Evolutionary conservation across 345 rosid genomes (phyloP), one percentile per base, ranked within the genome.

Genomic region (Rubroshorea leprosula): DNA sequence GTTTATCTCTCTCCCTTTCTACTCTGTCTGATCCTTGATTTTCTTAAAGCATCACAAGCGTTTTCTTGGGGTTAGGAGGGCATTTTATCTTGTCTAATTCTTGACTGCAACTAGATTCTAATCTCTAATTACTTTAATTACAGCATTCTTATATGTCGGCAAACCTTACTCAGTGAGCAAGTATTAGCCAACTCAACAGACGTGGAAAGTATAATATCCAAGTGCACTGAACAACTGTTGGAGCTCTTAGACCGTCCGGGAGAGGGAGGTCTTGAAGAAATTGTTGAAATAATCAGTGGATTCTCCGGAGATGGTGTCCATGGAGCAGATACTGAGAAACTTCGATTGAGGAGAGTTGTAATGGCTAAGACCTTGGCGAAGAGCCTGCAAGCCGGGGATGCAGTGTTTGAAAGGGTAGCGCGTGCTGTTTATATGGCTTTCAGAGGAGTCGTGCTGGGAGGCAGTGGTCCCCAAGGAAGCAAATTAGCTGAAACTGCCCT

Each of bases 91-190:
- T 26, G 6, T 6, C 14, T 5, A 9, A 0, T 16, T 29, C 17
- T 23, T 25, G 23, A 17, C 6, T 16, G 18, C 8, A 20, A 12
- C 12, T 44, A 23, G 8, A 3, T 12, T 10, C 54, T n/a, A n/a
- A n/a, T n/a, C n/a, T 58, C 20, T 59, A 51, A 31, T 29, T 18
- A 51, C 44, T 24, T 49, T 26, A 17, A 25, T 38, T 66, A 68
- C 84, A 92, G 98, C 82, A 67, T 92, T 45, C 93, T 92, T 60
- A 72, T 92, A 20, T 86, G 87, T 71, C 82, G 87, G n/a, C 98
- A 89, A 74, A 75, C 78, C 21, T 81, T 84, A 21, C 65, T 76
- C 51, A 80, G 87, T 23, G 87, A 79, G 70, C 77, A 49, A 57
- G 70, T 68, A 24, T 80, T 74, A 49, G 47, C 75, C 58, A 78